Evolutionary conservation across 2,329 filamentous ascomycete genomes (phyloP).

Genomic region (Elsinoe australis): DNA sequence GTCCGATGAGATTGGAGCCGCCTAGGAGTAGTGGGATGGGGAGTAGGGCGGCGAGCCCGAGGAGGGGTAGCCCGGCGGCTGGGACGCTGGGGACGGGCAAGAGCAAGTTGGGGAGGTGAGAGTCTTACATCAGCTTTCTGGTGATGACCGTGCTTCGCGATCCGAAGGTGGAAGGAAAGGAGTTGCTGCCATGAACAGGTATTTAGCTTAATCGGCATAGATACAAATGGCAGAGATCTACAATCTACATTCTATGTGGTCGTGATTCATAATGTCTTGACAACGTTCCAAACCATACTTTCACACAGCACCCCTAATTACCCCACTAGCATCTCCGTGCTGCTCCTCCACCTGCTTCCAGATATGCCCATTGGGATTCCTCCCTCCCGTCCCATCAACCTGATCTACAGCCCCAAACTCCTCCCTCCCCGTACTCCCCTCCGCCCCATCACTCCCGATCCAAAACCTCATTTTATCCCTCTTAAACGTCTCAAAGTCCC

Average conservation of each 20-base stretch:
- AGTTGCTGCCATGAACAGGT: too few species aligned
- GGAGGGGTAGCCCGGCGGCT: constrained; percentile 27
- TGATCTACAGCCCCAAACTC: constrained; percentile 26
- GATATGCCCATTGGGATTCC: constrained; percentile 37
- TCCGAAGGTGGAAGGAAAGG: neutral
- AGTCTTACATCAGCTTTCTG: too few species aligned
- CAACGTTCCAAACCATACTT: too few species aligned
- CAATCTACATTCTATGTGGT: neutral
- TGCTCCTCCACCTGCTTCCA: constrained; percentile 31
- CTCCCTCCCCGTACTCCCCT: constrained; percentile 9
- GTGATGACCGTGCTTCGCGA: too few species aligned
- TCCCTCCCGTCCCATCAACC: constrained; percentile 40
- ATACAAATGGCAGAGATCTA: too few species aligned
- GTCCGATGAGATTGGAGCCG: constrained; percentile 26
- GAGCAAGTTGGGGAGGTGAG: constrained; percentile 13
- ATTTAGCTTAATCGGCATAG: too few species aligned
- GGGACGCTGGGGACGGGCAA: constrained; percentile 13
- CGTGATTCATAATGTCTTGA: too few species aligned
- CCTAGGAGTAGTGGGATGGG: constrained; percentile 19
- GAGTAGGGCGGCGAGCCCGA: constrained; percentile 27
- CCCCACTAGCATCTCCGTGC: constrained; percentile 21
- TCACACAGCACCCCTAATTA: constrained; percentile 30
- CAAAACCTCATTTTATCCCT: constrained; percentile 61
- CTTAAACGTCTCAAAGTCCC: constrained; percentile 82
- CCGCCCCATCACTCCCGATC: constrained; percentile 40